Evolutionary conservation across 2,329 filamentous ascomycete species (phyloP).

Genomic region (Epichloe aotearoae): DNA sequence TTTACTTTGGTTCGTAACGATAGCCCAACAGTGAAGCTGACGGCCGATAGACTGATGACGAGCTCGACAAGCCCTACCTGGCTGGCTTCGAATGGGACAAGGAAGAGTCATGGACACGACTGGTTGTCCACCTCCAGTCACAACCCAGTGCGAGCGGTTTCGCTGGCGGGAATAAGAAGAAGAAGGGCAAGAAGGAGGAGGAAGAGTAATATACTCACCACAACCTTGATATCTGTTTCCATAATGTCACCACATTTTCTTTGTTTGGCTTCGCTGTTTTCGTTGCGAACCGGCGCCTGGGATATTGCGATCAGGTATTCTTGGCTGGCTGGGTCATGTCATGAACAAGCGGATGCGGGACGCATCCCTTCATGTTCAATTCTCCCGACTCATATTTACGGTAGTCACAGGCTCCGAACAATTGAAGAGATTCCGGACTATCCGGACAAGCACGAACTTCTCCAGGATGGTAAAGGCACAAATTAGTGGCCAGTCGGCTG

Average conservation of each 20-base stretch:
- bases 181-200: constrained; percentile 58
- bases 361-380: constrained; percentile 14
- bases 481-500: too few relatives aligned
- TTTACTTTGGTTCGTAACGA: background rate
- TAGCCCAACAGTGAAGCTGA: background rate
- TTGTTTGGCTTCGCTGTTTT: constrained; percentile 27
- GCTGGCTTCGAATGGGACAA: constrained; percentile 95
- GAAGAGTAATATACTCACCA: constrained; percentile 22
- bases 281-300: constrained; percentile 27
- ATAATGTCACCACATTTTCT: constrained; percentile 22
- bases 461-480: too few relatives aligned
- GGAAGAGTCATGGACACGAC: constrained; percentile 76
- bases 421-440: background rate
- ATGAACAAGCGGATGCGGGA: constrained; percentile 14
- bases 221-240: constrained; percentile 25
- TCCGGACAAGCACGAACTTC: background rate
- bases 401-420: background rate
- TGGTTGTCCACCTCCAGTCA: constrained; percentile 76
- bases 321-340: constrained; percentile 16
- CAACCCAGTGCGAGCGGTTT: constrained; percentile 41
- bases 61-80: constrained; percentile 76
- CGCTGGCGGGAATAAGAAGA: constrained; percentile 42
- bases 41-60: constrained; percentile 65
- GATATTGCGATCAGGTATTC: constrained; percentile 31
- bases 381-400: constrained; percentile 1